Evolutionary conservation across 495 filamentous ascomycete species (phyloP).

Genomic region (Astrocystis sublimbata): DNA sequence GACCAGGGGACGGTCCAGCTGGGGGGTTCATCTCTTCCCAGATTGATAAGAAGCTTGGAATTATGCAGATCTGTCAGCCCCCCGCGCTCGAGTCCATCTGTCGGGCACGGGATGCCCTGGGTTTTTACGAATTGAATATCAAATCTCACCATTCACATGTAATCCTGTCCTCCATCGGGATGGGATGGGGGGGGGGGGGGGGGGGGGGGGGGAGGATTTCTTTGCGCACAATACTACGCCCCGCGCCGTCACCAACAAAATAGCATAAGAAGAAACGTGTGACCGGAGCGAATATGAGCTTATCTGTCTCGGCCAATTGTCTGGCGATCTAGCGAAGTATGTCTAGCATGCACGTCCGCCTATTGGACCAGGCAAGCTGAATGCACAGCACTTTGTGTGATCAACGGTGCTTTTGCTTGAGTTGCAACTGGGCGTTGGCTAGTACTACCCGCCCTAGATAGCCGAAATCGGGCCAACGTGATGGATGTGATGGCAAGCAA

Average conservation of each 20-base stretch:
- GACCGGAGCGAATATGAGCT: not conserved
- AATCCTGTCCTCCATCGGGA: not conserved
- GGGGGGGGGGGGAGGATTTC: too few species aligned
- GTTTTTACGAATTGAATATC: not conserved
- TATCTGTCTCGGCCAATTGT: not conserved
- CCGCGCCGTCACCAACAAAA: not conserved
- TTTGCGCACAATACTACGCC: not conserved
- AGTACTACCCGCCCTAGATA: not conserved
- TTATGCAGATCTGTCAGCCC: constrained; percentile 16
- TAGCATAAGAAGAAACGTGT: not conserved
- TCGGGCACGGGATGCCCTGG: constrained; percentile 10
- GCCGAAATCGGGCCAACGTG: constrained; percentile 8
- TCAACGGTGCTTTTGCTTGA: constrained; percentile 1
- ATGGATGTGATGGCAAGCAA: too few species aligned
- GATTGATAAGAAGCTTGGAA: constrained; percentile 2
- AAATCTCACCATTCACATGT: not conserved
- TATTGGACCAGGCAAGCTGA: not conserved
- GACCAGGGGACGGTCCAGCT: constrained; percentile 1
- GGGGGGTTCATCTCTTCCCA: constrained; percentile 7
- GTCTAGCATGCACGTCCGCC: not conserved
- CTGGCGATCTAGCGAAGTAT: too few species aligned
- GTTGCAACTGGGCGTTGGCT: not conserved
- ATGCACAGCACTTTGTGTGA: not conserved
- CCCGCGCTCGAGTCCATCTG: constrained; percentile 8
- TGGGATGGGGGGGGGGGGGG: too few species aligned